phyloP scores from a whole-genome alignment of 495 filamentous ascomycete species.

The Podospora didyma region DNA sequence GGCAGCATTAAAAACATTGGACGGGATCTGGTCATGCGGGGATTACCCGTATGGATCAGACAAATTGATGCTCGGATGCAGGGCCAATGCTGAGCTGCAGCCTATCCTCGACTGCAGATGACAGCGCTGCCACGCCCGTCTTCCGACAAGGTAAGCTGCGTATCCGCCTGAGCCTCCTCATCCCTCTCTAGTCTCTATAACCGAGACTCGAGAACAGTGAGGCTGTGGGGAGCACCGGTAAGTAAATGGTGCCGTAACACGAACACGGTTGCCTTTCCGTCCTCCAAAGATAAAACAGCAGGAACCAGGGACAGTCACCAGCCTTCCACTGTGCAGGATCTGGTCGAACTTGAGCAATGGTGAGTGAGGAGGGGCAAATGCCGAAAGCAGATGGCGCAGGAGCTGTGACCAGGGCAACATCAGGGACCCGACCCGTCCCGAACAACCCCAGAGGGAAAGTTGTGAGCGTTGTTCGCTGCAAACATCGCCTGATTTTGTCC shows the following conservation, averaged over 20 bases:
- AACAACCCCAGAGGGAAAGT: constrained; percentile 29
- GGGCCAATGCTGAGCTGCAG: constrained; percentile 6
- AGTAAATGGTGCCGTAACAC: not conserved
- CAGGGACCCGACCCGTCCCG: constrained; percentile 6
- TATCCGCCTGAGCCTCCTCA: not conserved
- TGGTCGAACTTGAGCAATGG: not conserved
- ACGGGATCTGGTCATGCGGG: constrained; percentile 12
- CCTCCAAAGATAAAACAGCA: not conserved
- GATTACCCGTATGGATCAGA: constrained; percentile 9
- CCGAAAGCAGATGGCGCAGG: not conserved
- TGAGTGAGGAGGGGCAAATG: constrained; percentile 1
- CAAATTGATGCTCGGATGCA: constrained; percentile 14
- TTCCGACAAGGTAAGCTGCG: not conserved
- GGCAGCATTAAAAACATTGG: not conserved
- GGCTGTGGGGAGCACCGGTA: not conserved
- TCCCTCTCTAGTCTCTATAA: too few relatives aligned
- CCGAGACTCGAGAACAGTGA: not conserved
- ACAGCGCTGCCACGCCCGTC: constrained; percentile 4
- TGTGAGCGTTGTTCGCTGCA: constrained; percentile 26
- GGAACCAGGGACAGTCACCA: not conserved
- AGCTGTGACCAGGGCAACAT: constrained; percentile 14
- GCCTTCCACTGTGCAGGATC: not conserved
- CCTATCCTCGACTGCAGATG: constrained; percentile 9
- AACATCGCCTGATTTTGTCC: constrained; percentile 27
- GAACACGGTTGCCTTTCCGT: not conserved